Base-by-base conservation (phyloP, 1,139 yeast species). In the Trichomonascaceae sp. region DNA sequence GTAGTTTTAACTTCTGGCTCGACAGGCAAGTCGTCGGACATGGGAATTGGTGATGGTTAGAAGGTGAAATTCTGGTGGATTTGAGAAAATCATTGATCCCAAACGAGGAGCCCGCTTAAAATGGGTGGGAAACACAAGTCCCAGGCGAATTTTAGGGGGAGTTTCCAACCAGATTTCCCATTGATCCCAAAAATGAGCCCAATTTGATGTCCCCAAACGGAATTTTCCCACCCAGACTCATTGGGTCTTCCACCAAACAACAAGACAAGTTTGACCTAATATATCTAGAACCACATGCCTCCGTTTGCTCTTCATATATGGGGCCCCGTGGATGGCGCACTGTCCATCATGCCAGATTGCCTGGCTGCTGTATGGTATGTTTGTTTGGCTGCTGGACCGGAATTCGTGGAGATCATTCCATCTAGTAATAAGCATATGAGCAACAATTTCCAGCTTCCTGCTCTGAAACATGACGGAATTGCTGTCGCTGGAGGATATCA, bases 391-490 rank as follows among this genome's bases (percentile, higher is more conserved):
- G 56, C 63, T 2, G 57, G 60, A 12, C 22, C 50, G n/a, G 54
- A 59, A 1, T 61, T 61, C 10, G 70, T 74, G 46, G 67, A 68
- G 44, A 69, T 84, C 2, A 74, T 81, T 1, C 74, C 82, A 2
- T 81, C 86, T 10, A 78, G 81, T 51, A 83, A 84, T 63, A 78
- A 84, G n/a, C 78, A 80, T 60, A 57, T 82, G 17, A 78, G 89
- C 0, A 72, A 73, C 13, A 72, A 52, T 24, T 57, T 60, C 2
- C 72, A 71, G 50, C 70, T 88, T 38, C 96, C 96, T 0, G 74
- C 81, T 2, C 69, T 87, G 49, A 63, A 67, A 4, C 69, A 66
- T 9, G 68, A 66, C 1, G 70, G 62, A 1, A 59, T 60, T 2
- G 67, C 60, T 7, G 59, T 69, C 1, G 71, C 79, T 53, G 89